Percentiles rank a stretch among this genome's conserved stretches.
Conservation (phyloP, 225 moss, liverwort and hornwort species). For the Polytrichum formosum region DNA sequence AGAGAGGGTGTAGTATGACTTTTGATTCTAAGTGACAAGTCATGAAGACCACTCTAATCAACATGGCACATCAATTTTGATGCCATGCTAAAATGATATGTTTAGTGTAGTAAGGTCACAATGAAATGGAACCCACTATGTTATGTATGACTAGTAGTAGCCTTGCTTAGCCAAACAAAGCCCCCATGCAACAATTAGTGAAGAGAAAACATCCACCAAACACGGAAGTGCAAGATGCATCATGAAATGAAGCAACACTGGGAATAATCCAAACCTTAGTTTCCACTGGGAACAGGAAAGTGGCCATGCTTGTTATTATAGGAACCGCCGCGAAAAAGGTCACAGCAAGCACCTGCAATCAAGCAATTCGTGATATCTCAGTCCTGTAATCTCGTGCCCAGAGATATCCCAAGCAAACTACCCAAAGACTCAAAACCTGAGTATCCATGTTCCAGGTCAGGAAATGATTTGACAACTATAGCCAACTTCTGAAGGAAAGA, state of each 20-base stretch:
- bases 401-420: not conserved
- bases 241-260: no score
- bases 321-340: slow-evolving; percentile 64
- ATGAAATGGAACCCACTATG: no score
- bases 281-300: slow-evolving; percentile 62
- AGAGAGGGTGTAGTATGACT: no score
- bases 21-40: no score
- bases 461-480: slow-evolving; percentile 12
- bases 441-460: not conserved
- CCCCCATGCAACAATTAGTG: not conserved
- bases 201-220: not conserved
- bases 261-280: slow-evolving; percentile 40
- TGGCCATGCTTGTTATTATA: slow-evolving; percentile 57
- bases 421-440: not conserved
- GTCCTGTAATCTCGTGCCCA: no score
- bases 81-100: no score
- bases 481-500: not conserved
- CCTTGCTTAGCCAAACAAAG: not conserved
- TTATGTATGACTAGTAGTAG: no score
- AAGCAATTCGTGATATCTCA: not conserved
- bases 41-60: no score
- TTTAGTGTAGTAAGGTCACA: no score
- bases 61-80: no score
- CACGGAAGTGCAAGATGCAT: not conserved
- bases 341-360: slow-evolving; percentile 60